A percentile compares a stretch with the other conserved stretches of the same genome.
phyloP scores from a whole-genome alignment of 148 eudicot genomes.

The Hydrangea macrophylla region DNA sequence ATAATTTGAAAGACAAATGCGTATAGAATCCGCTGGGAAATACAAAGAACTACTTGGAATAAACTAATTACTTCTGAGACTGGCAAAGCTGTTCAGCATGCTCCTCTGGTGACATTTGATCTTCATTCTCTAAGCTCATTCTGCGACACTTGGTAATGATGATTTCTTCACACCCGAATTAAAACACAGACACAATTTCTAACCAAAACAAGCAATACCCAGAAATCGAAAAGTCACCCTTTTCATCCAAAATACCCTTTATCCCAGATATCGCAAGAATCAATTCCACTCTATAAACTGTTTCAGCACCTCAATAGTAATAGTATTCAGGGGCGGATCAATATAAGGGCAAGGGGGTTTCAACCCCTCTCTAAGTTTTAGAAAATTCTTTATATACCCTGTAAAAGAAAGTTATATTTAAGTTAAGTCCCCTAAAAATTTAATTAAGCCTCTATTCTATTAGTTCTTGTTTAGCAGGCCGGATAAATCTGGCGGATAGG shows the following conservation, averaged over 20 bases:
- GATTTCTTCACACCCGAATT: background rate
- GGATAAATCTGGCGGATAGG: no score
- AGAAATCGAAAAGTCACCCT: background rate
- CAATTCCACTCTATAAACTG: background rate
- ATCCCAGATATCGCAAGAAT: slow-evolving; percentile 1
- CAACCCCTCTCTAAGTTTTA: no score
- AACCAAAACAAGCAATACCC: background rate
- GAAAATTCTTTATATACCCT: no score
- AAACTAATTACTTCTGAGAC: slow-evolving; percentile 28
- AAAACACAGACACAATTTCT: background rate
- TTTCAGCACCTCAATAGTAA: no score
- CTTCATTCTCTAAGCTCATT: slow-evolving; percentile 47
- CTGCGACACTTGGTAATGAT: slow-evolving; percentile 8
- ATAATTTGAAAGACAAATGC: slow-evolving; percentile 1
- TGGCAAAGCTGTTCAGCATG: slow-evolving; percentile 14
- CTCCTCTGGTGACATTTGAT: slow-evolving; percentile 20
- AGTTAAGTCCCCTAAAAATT: no score
- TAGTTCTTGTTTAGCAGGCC: no score
- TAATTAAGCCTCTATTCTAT: no score
- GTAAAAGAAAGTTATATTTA: no score
- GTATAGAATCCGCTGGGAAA: no score
- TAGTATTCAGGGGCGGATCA: no score
- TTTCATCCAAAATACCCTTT: background rate
- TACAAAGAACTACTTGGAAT: background rate
- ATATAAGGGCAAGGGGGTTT: no score